A percentile compares a stretch with the other conserved stretches of the same genome.
Evolutionary conservation across 345 rosid species (phyloP).

Genomic region (Sonneratia alba): DNA sequence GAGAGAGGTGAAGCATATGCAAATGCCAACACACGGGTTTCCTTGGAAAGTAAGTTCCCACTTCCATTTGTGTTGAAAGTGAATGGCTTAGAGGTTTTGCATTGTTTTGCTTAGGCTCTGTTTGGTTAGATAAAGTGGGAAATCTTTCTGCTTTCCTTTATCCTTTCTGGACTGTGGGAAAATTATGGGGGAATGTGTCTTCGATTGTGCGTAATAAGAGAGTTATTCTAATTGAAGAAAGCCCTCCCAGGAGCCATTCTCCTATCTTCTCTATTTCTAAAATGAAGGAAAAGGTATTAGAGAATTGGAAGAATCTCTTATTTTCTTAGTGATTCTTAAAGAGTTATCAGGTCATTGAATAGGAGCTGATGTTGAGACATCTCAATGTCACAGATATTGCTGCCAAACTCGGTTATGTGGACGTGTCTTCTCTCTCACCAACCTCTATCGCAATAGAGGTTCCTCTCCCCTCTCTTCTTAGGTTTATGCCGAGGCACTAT

Average conservation of each 20-base stretch:
- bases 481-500: slow-evolving; percentile 14
- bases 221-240: no score
- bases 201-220: no score
- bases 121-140: not conserved
- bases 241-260: no score
- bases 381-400: slow-evolving; percentile 52
- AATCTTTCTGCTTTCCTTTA: not conserved
- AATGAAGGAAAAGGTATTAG: not conserved
- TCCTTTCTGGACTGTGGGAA: not conserved
- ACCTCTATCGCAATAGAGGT: slow-evolving; percentile 77
- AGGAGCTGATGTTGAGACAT: not conserved
- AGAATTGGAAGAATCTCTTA: not conserved
- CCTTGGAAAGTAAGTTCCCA: slow-evolving; percentile 54
- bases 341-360: not conserved
- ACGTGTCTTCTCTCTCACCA: slow-evolving; percentile 61
- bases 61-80: not conserved
- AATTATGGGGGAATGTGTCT: not conserved
- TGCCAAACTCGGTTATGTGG: slow-evolving; percentile 50
- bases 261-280: not conserved
- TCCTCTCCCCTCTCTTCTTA: slow-evolving; percentile 7
- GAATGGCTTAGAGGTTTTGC: not conserved
- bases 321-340: not conserved
- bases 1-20: slow-evolving; percentile 63
- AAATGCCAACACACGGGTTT: slow-evolving; percentile 69
- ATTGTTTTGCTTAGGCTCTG: not conserved